Evolutionary conservation across 139 green algal genomes (phyloP), one percentile per base, ranked within the genome.

Genomic region (Chlorella sp.): DNA sequence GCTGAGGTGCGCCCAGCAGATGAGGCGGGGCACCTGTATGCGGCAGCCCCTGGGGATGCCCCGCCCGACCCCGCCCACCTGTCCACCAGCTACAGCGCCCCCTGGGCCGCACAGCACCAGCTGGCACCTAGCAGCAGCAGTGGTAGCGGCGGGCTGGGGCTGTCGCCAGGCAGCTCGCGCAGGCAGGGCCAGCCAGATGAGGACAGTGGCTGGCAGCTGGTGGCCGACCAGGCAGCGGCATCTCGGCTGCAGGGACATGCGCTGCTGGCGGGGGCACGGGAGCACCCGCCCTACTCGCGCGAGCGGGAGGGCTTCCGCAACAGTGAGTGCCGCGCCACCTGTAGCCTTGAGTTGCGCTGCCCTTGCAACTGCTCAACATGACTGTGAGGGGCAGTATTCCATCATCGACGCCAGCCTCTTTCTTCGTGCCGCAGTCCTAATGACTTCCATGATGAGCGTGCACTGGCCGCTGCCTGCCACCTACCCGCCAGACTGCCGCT

Each of bases 401-500:
- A 11, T 11, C 44, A 11, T 7, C 44, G 44, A 17, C 44, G 7
- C 7, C 44, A 11, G 44, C 44, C 44, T 60, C 51, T 15, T 60
- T 18, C 13, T 2, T 21, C 15, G 3, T 21, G 15, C 51, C 44
- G 70, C 86, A 89, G 86, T 74, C 39, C 73, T 97, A 39, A 89
- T 95, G 84, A 73, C 87, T 39, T 90, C 88, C 1, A 95, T 96
- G 87, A 71, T 90, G 69, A 75, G 89, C 39, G 83, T 95, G n/a
- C 82, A 91, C 23, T 95, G 90, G 91, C 92, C 92, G 18, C 86
- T 94, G 56, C 69, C 80, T 26, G 74, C 62, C n/a, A 87, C 83
- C 41, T 86, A 85, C 69, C 65, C 75, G 25, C 76, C 87, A 16
- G 92, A 93, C 70, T 90, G 82, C 68, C 76, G 89, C 32, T 97